phyloP scores from a whole-genome alignment of 1,284 basidiomycete species.

The Microbotryum silenes-acaulis region DNA sequence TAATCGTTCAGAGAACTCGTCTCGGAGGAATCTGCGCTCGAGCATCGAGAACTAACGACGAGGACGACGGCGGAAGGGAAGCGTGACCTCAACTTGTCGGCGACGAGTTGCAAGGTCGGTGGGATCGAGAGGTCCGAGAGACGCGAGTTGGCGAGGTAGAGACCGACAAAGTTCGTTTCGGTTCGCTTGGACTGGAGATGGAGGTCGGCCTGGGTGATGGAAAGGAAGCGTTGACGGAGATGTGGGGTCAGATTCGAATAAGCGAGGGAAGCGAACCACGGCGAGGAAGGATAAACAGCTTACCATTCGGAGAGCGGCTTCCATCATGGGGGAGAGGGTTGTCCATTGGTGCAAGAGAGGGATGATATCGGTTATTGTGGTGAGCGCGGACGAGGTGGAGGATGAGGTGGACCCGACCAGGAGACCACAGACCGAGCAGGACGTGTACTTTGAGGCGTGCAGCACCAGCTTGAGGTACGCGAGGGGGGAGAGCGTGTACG shows the following conservation, averaged over 20 bases:
- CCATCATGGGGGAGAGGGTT: conserved; percentile 66
- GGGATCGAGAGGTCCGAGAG: conserved; percentile 53
- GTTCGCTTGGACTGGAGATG: neutral
- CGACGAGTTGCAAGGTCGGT: conserved; percentile 55
- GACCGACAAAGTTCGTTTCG: conserved; percentile 50
- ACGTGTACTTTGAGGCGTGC: conserved; percentile 53
- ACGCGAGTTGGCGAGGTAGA: conserved; percentile 62
- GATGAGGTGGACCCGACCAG: conserved; percentile 37
- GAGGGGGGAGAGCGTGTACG: conserved; percentile 11
- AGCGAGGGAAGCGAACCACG: neutral
- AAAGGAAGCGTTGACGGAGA: neutral
- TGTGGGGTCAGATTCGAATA: neutral
- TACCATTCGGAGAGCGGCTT: conserved; percentile 65
- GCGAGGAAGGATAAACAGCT: conserved; percentile 30
- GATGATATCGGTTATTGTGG: conserved; percentile 49
- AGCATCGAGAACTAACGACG: conserved; percentile 46
- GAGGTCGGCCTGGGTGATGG: conserved; percentile 12
- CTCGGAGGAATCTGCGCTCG: neutral
- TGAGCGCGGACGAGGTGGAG: neutral
- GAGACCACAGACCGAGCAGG: conserved; percentile 40
- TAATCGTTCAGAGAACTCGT: neutral
- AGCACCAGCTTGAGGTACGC: conserved; percentile 61
- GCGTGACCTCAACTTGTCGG: conserved; percentile 29
- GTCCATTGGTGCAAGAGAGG: conserved; percentile 74
- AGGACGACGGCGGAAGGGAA: conserved; percentile 57